Conservation (phyloP, 208 protist species). For the Spongospora subterranea region DNA sequence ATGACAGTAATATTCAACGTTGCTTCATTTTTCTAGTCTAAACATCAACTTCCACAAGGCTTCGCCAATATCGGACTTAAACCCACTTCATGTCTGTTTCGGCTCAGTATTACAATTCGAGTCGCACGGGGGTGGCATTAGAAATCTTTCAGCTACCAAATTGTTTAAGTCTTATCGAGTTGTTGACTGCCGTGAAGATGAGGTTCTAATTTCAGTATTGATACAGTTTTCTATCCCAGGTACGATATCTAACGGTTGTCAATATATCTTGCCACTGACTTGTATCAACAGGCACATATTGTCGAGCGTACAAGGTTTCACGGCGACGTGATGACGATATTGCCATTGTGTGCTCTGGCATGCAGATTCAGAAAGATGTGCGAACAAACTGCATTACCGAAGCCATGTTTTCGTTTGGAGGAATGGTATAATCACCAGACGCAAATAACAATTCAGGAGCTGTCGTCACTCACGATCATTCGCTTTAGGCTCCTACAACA, state of each 20-base stretch:
- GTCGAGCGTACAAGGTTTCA: conserved; percentile 80
- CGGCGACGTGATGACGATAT: conserved; percentile 84
- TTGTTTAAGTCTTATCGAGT: conserved; percentile 74
- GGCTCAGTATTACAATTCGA: conserved; percentile 35
- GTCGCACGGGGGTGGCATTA: conserved; percentile 24
- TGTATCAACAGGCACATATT: conserved; percentile 70
- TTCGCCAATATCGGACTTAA: conserved; percentile 82
- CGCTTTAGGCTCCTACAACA: conserved; percentile 66
- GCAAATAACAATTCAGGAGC: not conserved
- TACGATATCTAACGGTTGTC: not conserved
- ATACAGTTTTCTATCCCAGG: conserved; percentile 49
- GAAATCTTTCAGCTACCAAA: not conserved
- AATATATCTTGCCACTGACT: conserved; percentile 58
- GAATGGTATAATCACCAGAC: too few species aligned
- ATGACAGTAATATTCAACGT: not conserved
- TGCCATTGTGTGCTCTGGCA: conserved; percentile 79
- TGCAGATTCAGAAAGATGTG: conserved; percentile 65
- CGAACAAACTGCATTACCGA: conserved; percentile 61
- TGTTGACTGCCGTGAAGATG: conserved; percentile 72
- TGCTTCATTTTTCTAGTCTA: not conserved
- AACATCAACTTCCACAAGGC: conserved; percentile 60
- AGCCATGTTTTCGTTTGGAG: conserved; percentile 71
- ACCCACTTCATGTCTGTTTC: conserved; percentile 72
- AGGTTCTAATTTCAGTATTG: conserved; percentile 71
- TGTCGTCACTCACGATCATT: not conserved